Percentiles rank a stretch among this genome's conserved stretches.
These are phyloP conservation scores for Phytophthora idaei DNA, from an alignment of 352 stramenopile species.

Conservation along the genomic window DNA sequence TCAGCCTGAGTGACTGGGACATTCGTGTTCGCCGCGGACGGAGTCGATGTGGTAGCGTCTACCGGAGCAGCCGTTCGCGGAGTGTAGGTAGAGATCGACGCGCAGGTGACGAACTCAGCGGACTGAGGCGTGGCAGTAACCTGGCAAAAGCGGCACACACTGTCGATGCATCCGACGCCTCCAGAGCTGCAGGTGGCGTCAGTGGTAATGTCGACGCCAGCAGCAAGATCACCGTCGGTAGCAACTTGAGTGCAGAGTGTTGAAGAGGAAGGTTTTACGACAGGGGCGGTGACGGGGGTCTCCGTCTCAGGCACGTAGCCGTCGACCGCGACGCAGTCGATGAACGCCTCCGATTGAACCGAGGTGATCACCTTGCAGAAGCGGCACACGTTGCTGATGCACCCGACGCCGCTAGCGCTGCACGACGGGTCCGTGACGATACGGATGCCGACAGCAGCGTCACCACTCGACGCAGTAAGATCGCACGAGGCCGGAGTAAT, in stretches of 20 bases:
- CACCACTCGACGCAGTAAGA: conserved; percentile 24
- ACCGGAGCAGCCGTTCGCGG: conserved; percentile 3
- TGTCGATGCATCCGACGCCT: conserved; percentile 44
- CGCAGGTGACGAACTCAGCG: conserved; percentile 24
- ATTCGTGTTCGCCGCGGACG: conserved; percentile 1
- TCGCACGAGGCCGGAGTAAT: conserved; percentile 3
- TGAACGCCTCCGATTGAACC: conserved; percentile 27
- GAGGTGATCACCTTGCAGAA: conserved; percentile 46
- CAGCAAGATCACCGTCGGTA: conserved; percentile 32
- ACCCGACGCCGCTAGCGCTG: conserved; percentile 34
- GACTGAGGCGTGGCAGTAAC: conserved; percentile 25
- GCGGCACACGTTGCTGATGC: conserved; percentile 39
- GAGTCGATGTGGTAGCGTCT: conserved; percentile 1
- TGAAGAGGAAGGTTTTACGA: conserved; percentile 2
- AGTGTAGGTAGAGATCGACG: conserved; percentile 6
- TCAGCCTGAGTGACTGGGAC: conserved; percentile 8
- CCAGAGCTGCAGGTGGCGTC: conserved; percentile 33
- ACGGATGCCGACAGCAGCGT: conserved; percentile 32
- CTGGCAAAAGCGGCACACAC: conserved; percentile 50
- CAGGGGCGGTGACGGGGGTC: conserved; percentile 7
- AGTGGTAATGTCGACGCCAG: conserved; percentile 35
- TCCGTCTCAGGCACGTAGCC: conserved; percentile 14
- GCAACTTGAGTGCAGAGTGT: conserved; percentile 14
- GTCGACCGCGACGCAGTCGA: conserved; percentile 19
- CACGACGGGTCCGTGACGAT: conserved; percentile 37